Evolutionary conservation across 2,329 filamentous ascomycete species (phyloP), one percentile per base, ranked within the genome.

Genomic region (Akanthomyces muscarius): DNA sequence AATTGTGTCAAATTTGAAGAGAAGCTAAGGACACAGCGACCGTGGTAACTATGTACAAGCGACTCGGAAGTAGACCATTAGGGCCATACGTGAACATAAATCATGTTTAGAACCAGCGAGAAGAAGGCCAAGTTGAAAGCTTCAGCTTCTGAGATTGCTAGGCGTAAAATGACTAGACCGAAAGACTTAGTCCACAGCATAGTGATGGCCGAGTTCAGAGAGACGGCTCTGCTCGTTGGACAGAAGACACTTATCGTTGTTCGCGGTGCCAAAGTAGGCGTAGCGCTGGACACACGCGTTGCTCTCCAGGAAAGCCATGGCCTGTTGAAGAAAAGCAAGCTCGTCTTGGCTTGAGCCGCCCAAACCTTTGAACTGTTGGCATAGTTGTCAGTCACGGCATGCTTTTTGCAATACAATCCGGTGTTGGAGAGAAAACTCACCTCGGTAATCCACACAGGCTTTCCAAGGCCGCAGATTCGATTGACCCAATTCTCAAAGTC

Each of bases 361-460:
- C 65, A 78, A 78, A 16, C 54, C 65, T 53, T 67, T 63, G 42
- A 68, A 68, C 61, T 66, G 42, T 38, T 28, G 28, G 5, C 16
- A n/a, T 3, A 41, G 4, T 41, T 21, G 23, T 48, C 21, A 57
- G 21, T n/a, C 3, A 13, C 28, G 21, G 7, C 30, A 36, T 41
- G 3, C 33, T 4, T 38, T 42, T 33, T n/a, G 0, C 41, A 14
- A 5, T 18, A 14, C 11, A 14, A 36, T 44, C 7, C 13, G 16
- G 10, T 16, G 7, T 23, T 16, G 18, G 2, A 53, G 8, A 18
- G 25, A 18, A 33, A 51, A 36, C 33, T 36, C 33, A 69, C 67
- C 69, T 83, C 80, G 30, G 77, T 80, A 51, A 82, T 69, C 76
- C 76, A 82, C 62, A 82, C 69, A n/a, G 73, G 72, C 62, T 74